Evolutionary conservation across 2,329 filamentous ascomycete genomes (phyloP), one percentile per base, ranked within the genome.

Genomic region (Colletotrichum cereale): DNA sequence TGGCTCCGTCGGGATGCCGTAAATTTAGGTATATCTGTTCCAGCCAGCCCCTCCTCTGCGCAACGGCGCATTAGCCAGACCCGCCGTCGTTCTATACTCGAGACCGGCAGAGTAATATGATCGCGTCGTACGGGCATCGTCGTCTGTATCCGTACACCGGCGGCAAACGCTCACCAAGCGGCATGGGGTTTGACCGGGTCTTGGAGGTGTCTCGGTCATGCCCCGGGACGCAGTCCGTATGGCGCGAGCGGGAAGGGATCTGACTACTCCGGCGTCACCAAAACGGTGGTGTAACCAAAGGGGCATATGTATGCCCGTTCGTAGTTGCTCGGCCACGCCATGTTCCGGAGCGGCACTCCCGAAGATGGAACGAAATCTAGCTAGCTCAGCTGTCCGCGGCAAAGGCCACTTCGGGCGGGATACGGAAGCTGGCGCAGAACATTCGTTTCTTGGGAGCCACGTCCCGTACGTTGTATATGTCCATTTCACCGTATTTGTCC

Each of bases 391-490:
- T 68, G 26, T 50, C 55, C 11, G 55, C 55, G 31, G 88, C 86
- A 83, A 97, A 98, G 18, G 95, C 96, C 7, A 98, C 93, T 76
- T 93, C 90, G 42, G 85, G 82, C 2, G 96, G 96, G 72, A 99
- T 79, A 73, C 95, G 89, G 82, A 99, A 98, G 75, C 91, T 97
- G 38, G 94, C 96, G 81, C 96, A 98, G 81, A 96, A 98, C 95
- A 98, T 98, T 79, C 92, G 89, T 86, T 99, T 99, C 78, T 94
- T 92, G 6, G 96, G 96, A 70, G 95, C 93, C 66, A 99, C 96
- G 75, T 97, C 91, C 74, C 96, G 88, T 42, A 98, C 94, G 71
- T 93, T 90, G 71, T 90, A 83, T 73, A 94, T 88, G 0, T 83
- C 83, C 47, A 89, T 83, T 75, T 89, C 82, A 7, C 84, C 83